Evolutionary conservation across 2,329 filamentous ascomycete species (phyloP).

Genomic region (Verticillium nubilum): DNA sequence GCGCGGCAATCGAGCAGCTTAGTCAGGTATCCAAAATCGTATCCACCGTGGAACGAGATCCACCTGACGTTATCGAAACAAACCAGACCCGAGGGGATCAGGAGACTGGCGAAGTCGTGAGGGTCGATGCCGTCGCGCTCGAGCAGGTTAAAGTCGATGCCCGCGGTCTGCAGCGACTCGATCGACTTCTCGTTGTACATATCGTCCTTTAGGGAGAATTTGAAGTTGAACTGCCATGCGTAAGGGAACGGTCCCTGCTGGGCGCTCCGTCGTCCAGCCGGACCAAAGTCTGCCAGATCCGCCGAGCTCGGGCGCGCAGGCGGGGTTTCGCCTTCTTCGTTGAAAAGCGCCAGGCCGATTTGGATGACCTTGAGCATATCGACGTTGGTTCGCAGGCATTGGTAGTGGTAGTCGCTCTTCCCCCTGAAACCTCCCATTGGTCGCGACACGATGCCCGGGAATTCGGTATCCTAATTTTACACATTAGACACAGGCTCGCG

Average conservation of each 20-base stretch:
- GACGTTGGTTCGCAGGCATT: slow-evolving; percentile 94
- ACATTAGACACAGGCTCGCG: slow-evolving; percentile 4
- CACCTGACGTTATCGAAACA: slow-evolving; percentile 85
- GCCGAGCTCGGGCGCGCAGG: slow-evolving; percentile 57
- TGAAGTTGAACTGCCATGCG: slow-evolving; percentile 99
- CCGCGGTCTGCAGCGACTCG: slow-evolving; percentile 80
- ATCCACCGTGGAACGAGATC: slow-evolving; percentile 97
- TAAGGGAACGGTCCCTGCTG: slow-evolving; percentile 61
- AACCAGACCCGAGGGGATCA: slow-evolving; percentile 89
- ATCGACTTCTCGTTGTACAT: slow-evolving; percentile 98
- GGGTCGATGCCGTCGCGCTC: slow-evolving; percentile 88
- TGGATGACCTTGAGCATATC: slow-evolving; percentile 97
- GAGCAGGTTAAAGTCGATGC: slow-evolving; percentile 84
- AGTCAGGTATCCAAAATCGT: slow-evolving; percentile 96
- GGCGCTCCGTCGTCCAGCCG: slow-evolving; percentile 31
- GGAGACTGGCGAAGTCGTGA: slow-evolving; percentile 77
- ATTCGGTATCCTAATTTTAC: slow-evolving; percentile 79
- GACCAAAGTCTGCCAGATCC: slow-evolving; percentile 32
- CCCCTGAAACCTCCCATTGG: slow-evolving; percentile 92
- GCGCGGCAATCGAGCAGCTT: slow-evolving; percentile 83
- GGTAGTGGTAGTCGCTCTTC: slow-evolving; percentile 98
- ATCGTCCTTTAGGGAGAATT: slow-evolving; percentile 88
- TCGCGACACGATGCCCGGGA: slow-evolving; percentile 92
- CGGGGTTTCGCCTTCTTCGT: slow-evolving; percentile 80
- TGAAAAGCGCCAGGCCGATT: slow-evolving; percentile 90